phyloP scores from a whole-genome alignment of 495 filamentous ascomycete species.

The Podospora appendiculata region DNA sequence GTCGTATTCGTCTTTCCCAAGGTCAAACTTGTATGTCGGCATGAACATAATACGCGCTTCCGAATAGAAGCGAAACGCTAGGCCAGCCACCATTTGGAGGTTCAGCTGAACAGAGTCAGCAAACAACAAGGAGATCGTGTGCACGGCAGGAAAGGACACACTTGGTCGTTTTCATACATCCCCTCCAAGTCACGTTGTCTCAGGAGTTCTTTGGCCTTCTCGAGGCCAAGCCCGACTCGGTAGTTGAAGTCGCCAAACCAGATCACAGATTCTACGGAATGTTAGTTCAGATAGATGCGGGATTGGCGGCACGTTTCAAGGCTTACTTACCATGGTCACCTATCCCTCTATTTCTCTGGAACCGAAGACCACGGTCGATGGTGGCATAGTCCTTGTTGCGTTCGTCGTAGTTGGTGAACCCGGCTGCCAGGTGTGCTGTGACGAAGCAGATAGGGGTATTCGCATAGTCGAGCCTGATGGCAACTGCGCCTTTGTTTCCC shows the following conservation, averaged over 20 bases:
- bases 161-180: constrained; percentile 90
- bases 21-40: constrained; percentile 93
- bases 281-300: neutral
- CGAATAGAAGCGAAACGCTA: constrained; percentile 83
- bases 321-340: constrained; percentile 63
- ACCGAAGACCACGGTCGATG: constrained; percentile 78
- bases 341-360: constrained; percentile 83
- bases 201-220: constrained; percentile 69
- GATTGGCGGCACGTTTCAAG: neutral
- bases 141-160: constrained; percentile 24
- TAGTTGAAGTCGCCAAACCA: constrained; percentile 99
- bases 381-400: constrained; percentile 88
- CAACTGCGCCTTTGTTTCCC: constrained; percentile 96
- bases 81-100: constrained; percentile 88
- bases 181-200: constrained; percentile 61
- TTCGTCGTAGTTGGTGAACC: constrained; percentile 96
- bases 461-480: constrained; percentile 92
- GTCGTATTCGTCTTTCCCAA: constrained; percentile 82
- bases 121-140: constrained; percentile 6
- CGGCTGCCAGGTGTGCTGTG: constrained; percentile 92
- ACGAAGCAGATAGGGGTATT: constrained; percentile 92
- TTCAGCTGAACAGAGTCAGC: constrained; percentile 54
- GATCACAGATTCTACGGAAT: constrained; percentile 62
- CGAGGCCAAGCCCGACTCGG: constrained; percentile 78
- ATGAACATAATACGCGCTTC: constrained; percentile 77